Evolutionary conservation across 306 rosid genomes (phyloP), one percentile per base, ranked within the genome.

Genomic region (Vicia faba): DNA sequence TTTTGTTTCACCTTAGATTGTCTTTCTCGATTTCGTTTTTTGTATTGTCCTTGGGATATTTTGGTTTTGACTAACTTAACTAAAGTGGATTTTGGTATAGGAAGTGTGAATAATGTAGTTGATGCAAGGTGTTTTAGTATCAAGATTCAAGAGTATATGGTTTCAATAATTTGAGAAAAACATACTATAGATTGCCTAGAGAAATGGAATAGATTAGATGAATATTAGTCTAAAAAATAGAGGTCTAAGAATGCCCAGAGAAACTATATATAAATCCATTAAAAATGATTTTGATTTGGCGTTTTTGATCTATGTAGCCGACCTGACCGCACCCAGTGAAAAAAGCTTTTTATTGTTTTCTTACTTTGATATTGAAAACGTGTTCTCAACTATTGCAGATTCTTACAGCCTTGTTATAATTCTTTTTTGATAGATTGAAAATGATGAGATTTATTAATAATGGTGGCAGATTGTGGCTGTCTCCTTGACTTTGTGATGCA

Each of bases 401-500:
- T 14, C 59, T 23, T 28, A 51, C 4, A 23, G 35, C 59, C 35
- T 11, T 11, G 43, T 15, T 53, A 31, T 56, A 59, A 33, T 66
- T 33, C 13, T 29, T 57, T 29, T 28, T 56, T 4, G 65, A 55
- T 66, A 9, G 51, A 33, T 73, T 18, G 59, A 20, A 18, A 64
- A 43, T 23, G 20, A 20, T 28, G 39, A 64, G 44, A 55, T 43
- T 43, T 19, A 50, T 67, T 10, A 35, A 8, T 41, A 38, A 63
- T 15, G 56, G 45, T 9, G 16, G 54, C 36, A 62, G 44, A 39
- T 63, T 39, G 44, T 35, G n/a, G 35, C 25, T 18, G 59, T 54
- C 25, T 65, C 54, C 48, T 7, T 72, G 77, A 40, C 45, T 12
- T 46, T n/a, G n/a, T 40, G 46, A 72, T 64, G 64, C 44, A 26